A percentile compares a stretch with the other conserved stretches of the same genome.
Conservation (phyloP, 331 rosid genomes). For the Rosa hybrid region DNA sequence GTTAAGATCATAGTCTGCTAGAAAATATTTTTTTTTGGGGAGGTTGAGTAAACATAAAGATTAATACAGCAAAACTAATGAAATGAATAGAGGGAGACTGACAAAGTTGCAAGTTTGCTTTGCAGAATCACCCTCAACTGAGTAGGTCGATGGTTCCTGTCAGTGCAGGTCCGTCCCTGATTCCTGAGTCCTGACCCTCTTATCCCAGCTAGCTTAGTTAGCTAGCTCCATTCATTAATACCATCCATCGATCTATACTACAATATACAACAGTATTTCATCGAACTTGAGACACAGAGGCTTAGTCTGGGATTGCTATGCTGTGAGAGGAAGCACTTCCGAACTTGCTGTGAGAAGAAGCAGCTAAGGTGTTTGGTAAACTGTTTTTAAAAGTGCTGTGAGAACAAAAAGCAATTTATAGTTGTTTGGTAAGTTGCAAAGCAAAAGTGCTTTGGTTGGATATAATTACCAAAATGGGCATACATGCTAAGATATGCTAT, state of each 20-base stretch:
- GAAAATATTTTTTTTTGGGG: not conserved
- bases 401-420: no score
- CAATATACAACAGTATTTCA: not conserved
- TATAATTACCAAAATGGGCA: no score
- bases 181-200: not conserved
- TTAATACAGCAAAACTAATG: not conserved
- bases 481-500: no score
- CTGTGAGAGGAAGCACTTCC: no score
- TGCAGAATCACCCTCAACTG: constrained; percentile 2
- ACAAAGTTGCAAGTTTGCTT: not conserved
- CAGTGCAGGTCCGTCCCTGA: not conserved
- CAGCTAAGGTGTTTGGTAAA: no score
- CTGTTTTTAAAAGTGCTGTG: no score
- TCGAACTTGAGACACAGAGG: not conserved
- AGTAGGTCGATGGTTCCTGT: not conserved
- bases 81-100: not conserved
- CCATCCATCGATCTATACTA: not conserved
- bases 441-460: no score
- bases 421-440: no score
- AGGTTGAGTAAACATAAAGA: not conserved
- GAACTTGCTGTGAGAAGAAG: no score
- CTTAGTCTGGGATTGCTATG: no score
- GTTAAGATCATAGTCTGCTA: no score
- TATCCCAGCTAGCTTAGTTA: not conserved
- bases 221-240: not conserved